These are phyloP conservation scores for Fusarium lateritium DNA, from an alignment of 2,329 filamentous ascomycete genomes.

Conservation along the genomic window DNA sequence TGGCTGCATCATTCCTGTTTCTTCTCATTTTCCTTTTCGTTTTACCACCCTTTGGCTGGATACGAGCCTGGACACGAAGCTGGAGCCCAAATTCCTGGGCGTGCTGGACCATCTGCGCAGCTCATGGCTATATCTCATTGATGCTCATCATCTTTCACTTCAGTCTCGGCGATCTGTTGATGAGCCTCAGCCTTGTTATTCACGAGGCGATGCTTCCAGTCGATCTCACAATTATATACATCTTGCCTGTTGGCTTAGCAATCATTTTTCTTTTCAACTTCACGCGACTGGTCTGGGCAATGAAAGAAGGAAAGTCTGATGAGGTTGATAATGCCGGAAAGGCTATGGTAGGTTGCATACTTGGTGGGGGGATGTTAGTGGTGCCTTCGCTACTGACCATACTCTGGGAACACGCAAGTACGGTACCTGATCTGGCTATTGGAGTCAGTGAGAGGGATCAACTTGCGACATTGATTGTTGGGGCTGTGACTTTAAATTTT, in stretches of 20 bases:
- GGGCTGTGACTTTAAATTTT: constrained; percentile 1
- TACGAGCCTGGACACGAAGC: neutral
- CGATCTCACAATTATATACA: neutral
- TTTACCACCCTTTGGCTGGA: neutral
- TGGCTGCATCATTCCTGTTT: neutral
- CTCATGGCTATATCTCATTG: neutral
- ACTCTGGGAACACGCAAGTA: neutral
- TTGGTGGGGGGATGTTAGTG: rapidly evolving
- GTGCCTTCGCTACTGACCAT: rapidly evolving
- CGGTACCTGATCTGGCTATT: constrained; percentile 16
- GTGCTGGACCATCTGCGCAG: neutral
- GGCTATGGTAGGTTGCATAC: neutral
- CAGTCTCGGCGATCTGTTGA: constrained; percentile 1
- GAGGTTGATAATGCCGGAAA: neutral
- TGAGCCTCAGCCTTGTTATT: neutral
- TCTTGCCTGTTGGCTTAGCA: neutral
- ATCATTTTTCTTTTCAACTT: neutral
- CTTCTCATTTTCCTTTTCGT: neutral
- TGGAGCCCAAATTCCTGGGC: neutral
- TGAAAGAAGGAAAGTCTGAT: neutral
- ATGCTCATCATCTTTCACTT: constrained; percentile 6
- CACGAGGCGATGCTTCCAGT: constrained; percentile 1
- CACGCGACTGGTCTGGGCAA: neutral
- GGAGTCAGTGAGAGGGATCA: constrained; percentile 14
- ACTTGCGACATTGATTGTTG: constrained; percentile 20